Percentiles rank a stretch among this genome's conserved stretches.
These are phyloP conservation scores for Entophlyctis luteolus DNA, from an alignment of 192 early-diverging fungal species.

Conservation along the genomic window DNA sequence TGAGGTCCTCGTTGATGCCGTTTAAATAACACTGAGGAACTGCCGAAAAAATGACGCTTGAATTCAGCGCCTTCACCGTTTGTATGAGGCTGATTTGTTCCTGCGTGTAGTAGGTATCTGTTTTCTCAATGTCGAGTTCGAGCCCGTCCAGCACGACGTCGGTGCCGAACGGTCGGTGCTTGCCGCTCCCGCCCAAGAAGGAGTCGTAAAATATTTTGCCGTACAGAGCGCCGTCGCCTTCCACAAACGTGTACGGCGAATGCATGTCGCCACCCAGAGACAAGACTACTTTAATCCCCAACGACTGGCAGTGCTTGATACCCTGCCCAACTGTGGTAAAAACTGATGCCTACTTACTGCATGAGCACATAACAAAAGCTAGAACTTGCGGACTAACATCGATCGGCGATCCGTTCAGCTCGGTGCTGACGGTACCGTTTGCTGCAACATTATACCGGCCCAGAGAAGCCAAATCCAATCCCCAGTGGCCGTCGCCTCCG, in stretches of 20 bases:
- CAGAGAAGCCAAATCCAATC: neutral
- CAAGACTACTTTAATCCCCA: conserved; percentile 11
- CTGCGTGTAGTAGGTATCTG: neutral
- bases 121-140: conserved; percentile 21
- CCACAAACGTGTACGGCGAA: neutral
- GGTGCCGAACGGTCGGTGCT: neutral
- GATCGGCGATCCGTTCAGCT: neutral
- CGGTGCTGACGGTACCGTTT: neutral
- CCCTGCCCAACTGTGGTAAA: neutral
- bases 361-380: neutral
- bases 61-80: neutral
- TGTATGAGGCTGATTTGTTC: neutral
- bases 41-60: neutral
- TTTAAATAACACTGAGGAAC: conserved; percentile 16
- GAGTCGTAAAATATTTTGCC: neutral
- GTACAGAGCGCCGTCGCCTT: conserved; percentile 1
- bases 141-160: conserved; percentile 6
- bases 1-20: conserved; percentile 1
- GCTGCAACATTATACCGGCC: neutral
- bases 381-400: neutral
- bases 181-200: conserved; percentile 3
- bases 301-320: conserved; percentile 12
- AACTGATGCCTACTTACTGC: neutral
- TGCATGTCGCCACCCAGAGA: conserved; percentile 6
- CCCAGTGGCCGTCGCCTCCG: neutral